These are phyloP conservation scores for Aspergillus quadricinctus DNA, from an alignment of 2,329 filamentous ascomycete species.

Conservation along the genomic window DNA sequence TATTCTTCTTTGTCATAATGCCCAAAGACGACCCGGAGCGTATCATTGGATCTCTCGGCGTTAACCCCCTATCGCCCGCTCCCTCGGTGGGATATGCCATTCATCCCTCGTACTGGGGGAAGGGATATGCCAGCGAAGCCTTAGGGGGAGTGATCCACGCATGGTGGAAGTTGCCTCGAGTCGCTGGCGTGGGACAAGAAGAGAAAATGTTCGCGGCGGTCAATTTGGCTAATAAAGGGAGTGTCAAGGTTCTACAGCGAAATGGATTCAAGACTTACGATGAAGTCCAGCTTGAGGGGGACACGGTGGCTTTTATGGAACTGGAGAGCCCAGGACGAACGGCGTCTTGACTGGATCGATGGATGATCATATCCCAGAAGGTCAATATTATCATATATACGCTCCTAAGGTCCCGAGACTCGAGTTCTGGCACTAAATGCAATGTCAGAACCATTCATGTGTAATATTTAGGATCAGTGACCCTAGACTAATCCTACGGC, in stretches of 20 bases:
- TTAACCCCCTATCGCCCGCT: constrained; percentile 15
- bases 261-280: constrained; percentile 12
- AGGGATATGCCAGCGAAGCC: constrained; percentile 22
- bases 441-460: background rate
- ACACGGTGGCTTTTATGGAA: constrained; percentile 13
- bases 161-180: constrained; percentile 19
- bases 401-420: no score
- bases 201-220: constrained; percentile 18
- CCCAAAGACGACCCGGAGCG: constrained; percentile 8
- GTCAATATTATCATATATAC: no score
- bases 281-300: constrained; percentile 12
- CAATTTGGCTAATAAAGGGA: constrained; percentile 16
- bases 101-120: constrained; percentile 23
- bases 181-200: background rate
- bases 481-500: background rate
- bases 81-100: constrained; percentile 21
- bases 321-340: background rate
- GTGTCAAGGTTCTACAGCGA: constrained; percentile 17
- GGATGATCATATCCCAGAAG: no score
- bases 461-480: background rate
- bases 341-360: background rate
- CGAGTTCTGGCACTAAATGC: background rate
- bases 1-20: constrained; percentile 17
- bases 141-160: constrained; percentile 16
- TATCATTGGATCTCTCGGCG: constrained; percentile 14